Evolutionary conservation across 2,329 filamentous ascomycete species (phyloP).

Genomic region (Cytospora schulzeri): DNA sequence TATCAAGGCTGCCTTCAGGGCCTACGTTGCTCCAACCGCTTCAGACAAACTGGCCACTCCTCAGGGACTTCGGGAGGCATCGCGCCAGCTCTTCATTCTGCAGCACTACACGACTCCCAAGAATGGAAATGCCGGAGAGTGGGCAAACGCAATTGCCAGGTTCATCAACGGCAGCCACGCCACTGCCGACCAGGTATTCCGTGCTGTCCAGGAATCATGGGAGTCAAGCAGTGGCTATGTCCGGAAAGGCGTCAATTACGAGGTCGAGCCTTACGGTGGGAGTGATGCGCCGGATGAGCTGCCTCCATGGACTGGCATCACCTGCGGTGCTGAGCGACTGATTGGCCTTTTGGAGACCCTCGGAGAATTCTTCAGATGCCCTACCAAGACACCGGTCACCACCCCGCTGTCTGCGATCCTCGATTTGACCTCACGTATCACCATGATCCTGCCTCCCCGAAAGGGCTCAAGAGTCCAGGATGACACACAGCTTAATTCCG

Average conservation of each 20-base stretch:
- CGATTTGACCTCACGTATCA: slow-evolving; percentile 70
- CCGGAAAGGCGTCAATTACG: slow-evolving; percentile 46
- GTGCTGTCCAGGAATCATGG: slow-evolving; percentile 81
- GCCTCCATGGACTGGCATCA: slow-evolving; percentile 74
- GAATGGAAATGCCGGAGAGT: slow-evolving; percentile 74
- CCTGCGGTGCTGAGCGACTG: slow-evolving; percentile 71
- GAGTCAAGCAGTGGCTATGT: slow-evolving; percentile 62
- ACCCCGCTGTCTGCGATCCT: slow-evolving; percentile 69
- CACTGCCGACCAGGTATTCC: slow-evolving; percentile 76
- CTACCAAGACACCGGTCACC: slow-evolving; percentile 66
- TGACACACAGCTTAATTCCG: slow-evolving; percentile 66
- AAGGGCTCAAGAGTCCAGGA: slow-evolving; percentile 49
- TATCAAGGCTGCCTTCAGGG: slow-evolving; percentile 61
- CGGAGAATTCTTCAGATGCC: slow-evolving; percentile 60
- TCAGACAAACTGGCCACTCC: slow-evolving; percentile 54
- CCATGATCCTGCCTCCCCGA: slow-evolving; percentile 61
- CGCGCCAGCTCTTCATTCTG: slow-evolving; percentile 68
- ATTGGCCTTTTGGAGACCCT: slow-evolving; percentile 67
- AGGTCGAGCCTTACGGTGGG: slow-evolving; percentile 52
- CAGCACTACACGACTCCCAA: slow-evolving; percentile 82
- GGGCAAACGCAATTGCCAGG: slow-evolving; percentile 66
- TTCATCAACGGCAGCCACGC: slow-evolving; percentile 67
- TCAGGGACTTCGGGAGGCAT: slow-evolving; percentile 54
- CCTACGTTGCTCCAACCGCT: slow-evolving; percentile 66
- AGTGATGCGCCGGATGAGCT: slow-evolving; percentile 52